Evolutionary conservation across 768 basidiomycete genomes (phyloP).

Genomic region (Tephrocybe sp.): DNA sequence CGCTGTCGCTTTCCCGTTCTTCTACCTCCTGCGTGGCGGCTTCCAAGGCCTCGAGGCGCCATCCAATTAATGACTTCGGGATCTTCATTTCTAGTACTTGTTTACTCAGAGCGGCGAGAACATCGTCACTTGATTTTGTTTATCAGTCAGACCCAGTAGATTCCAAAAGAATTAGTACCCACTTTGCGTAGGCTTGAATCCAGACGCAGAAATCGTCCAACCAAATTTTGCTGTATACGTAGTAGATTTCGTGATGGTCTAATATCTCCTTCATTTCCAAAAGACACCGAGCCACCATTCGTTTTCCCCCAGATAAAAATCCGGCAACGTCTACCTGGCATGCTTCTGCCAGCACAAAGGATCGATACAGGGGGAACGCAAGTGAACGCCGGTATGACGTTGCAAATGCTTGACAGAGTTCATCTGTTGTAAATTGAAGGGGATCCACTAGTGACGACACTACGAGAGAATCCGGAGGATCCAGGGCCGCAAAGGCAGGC

Average conservation of each 20-base stretch:
- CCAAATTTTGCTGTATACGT: constrained; percentile 88
- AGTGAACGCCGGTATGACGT: constrained; percentile 75
- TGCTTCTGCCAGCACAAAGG: constrained; percentile 69
- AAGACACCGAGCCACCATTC: constrained; percentile 61
- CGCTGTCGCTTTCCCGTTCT: constrained; percentile 59
- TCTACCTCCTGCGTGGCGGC: constrained; percentile 40
- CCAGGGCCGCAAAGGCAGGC: constrained; percentile 82
- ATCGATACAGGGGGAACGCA: constrained; percentile 78
- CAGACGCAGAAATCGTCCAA: constrained; percentile 84
- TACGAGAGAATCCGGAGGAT: constrained; percentile 69
- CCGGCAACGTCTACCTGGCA: constrained; percentile 66
- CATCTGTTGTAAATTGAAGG: constrained; percentile 38
- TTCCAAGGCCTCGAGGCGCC: constrained; percentile 73
- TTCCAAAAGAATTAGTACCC: constrained; percentile 21
- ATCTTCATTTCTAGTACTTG: constrained; percentile 41
- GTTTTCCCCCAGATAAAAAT: constrained; percentile 60
- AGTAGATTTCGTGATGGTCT: constrained; percentile 84
- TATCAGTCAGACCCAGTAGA: neutral
- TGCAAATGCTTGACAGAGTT: constrained; percentile 51
- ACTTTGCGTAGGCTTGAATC: constrained; percentile 73
- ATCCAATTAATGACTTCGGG: constrained; percentile 59
- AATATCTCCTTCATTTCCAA: constrained; percentile 73
- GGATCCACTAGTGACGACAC: constrained; percentile 18
- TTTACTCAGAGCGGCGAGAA: constrained; percentile 45
- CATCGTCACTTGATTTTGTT: constrained; percentile 50